These are phyloP conservation scores for Phytophthora sansomeana DNA, from an alignment of 352 stramenopile genomes.

Conservation along the genomic window DNA sequence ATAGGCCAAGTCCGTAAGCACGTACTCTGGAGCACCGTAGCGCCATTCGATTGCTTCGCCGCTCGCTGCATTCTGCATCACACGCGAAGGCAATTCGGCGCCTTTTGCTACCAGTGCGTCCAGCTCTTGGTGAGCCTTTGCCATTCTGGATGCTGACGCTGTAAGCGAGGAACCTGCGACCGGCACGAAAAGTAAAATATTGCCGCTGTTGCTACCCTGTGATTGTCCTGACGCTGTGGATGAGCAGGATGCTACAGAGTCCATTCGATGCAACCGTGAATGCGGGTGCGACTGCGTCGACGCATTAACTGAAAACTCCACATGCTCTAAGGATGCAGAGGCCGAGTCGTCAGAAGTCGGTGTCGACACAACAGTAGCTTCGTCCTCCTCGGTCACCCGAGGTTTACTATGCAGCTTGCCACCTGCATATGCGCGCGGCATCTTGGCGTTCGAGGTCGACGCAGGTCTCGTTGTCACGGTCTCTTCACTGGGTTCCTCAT, in stretches of 20 bases:
- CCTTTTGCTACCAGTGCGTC: conserved; percentile 58
- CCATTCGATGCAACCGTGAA: conserved; percentile 27
- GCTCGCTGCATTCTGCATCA: conserved; percentile 30
- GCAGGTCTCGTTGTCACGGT: conserved; percentile 17
- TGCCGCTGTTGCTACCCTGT: conserved; percentile 40
- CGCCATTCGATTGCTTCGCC: conserved; percentile 59
- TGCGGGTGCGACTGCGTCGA: conserved; percentile 5
- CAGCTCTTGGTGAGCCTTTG: conserved; percentile 65
- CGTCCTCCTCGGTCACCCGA: conserved; percentile 34
- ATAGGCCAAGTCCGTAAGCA: conserved; percentile 82
- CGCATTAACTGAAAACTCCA: background rate
- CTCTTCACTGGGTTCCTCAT: conserved; percentile 9
- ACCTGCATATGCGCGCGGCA: conserved; percentile 37
- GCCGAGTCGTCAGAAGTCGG: conserved; percentile 39
- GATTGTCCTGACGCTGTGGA: conserved; percentile 39
- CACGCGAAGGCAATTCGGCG: conserved; percentile 62
- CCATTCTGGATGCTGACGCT: conserved; percentile 68
- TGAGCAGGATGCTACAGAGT: conserved; percentile 38
- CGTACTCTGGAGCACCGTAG: conserved; percentile 74
- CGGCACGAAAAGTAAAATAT: conserved; percentile 80
- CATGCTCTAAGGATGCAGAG: conserved; percentile 31
- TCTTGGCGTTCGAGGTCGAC: conserved; percentile 42
- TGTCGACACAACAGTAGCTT: conserved; percentile 32
- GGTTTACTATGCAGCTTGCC: conserved; percentile 34
- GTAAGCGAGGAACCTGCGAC: conserved; percentile 72